A percentile compares a stretch with the other conserved stretches of the same genome.
phyloP scores from a whole-genome alignment of 805 yeast species.

The Kodamaea laetipori region DNA sequence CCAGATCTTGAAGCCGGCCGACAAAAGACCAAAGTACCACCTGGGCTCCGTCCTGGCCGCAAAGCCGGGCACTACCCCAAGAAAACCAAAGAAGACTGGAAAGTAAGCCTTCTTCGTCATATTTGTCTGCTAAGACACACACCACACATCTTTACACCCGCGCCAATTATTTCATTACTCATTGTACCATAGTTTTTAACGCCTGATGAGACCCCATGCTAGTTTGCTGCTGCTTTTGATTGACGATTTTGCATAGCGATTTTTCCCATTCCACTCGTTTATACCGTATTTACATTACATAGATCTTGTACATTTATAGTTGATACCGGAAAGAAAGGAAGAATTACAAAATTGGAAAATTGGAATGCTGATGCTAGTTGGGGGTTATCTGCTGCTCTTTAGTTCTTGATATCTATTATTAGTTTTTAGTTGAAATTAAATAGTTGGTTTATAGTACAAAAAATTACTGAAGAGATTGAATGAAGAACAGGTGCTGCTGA shows the following conservation, averaged over 20 bases:
- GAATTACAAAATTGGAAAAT: too few relatives aligned
- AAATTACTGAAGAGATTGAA: slow-evolving; percentile 10
- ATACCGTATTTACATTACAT: slow-evolving; percentile 2
- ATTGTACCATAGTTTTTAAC: slow-evolving; percentile 13
- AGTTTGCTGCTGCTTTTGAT: neutral
- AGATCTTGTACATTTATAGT: slow-evolving; percentile 5
- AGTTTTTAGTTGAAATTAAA: slow-evolving; percentile 10
- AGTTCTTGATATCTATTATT: slow-evolving; percentile 14
- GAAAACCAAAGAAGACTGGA: slow-evolving; percentile 54
- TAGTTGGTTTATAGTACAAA: slow-evolving; percentile 13
- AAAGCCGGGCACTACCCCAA: slow-evolving; percentile 61
- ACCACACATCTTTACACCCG: slow-evolving; percentile 4
- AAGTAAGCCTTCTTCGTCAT: slow-evolving; percentile 32
- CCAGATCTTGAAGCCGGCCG: slow-evolving; percentile 97
- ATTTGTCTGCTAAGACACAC: neutral
- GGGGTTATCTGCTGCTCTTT: slow-evolving; percentile 3
- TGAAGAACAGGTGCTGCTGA: slow-evolving; percentile 5
- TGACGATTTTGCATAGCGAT: neutral
- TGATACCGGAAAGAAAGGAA: slow-evolving; percentile 2
- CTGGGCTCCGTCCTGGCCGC: slow-evolving; percentile 46
- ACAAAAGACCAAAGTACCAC: slow-evolving; percentile 77
- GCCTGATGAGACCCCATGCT: slow-evolving; percentile 7
- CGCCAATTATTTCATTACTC: slow-evolving; percentile 7
- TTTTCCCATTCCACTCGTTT: slow-evolving; percentile 8
- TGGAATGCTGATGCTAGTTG: too few relatives aligned